phyloP scores from a whole-genome alignment of 1,284 basidiomycete species.

The Mycena sp. region DNA sequence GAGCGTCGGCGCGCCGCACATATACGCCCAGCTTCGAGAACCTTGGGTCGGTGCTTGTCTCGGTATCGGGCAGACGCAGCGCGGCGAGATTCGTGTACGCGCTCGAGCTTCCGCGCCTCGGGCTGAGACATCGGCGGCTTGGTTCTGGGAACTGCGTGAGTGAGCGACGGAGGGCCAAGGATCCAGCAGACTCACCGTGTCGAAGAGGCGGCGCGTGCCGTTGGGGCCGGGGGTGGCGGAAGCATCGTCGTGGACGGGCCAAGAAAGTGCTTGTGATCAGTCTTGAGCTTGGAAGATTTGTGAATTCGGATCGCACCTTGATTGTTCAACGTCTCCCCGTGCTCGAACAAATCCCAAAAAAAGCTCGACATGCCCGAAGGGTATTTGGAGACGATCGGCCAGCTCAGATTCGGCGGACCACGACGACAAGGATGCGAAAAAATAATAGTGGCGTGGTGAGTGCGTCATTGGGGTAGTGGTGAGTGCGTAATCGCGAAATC shows the following conservation, averaged over 20 bases:
- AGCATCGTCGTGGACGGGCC: too few species aligned
- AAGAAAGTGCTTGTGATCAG: too few species aligned
- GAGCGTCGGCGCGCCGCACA: not conserved
- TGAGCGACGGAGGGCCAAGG: too few species aligned
- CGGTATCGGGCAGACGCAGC: not conserved
- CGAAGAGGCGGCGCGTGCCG: too few species aligned
- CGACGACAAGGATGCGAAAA: not conserved
- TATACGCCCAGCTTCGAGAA: not conserved
- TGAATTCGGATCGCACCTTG: not conserved
- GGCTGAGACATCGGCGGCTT: too few species aligned
- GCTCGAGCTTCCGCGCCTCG: not conserved
- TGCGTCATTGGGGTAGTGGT: constrained; percentile 1
- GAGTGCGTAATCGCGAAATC: constrained; percentile 11
- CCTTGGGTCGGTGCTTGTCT: not conserved
- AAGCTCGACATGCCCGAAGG: not conserved
- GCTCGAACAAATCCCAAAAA: not conserved
- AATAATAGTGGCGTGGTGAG: not conserved
- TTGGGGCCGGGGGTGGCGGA: too few species aligned
- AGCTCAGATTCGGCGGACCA: not conserved
- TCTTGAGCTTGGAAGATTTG: too few species aligned
- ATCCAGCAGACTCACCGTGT: too few species aligned
- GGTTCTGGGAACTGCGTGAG: too few species aligned
- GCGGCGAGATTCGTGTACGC: not conserved
- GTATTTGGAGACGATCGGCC: not conserved
- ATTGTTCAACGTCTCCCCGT: not conserved